Evolutionary conservation across 306 rosid species (phyloP).

Genomic region (Glycine tomentella): DNA sequence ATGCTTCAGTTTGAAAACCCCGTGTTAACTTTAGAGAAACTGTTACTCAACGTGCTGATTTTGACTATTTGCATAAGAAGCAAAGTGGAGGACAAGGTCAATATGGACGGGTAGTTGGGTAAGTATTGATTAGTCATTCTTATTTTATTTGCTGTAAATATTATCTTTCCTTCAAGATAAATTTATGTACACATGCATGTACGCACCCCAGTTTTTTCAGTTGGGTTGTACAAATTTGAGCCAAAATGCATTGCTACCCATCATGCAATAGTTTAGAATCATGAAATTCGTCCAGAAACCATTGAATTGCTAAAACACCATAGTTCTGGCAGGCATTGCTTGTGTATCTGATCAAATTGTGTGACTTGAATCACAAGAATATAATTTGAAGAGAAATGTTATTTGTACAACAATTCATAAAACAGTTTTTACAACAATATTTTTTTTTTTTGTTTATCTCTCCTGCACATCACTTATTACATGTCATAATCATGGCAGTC

Average conservation of each 20-base stretch:
- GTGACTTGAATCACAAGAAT: background rate
- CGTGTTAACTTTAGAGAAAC: conserved; percentile 99
- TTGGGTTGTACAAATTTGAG: background rate
- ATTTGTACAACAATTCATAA: no score
- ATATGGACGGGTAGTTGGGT: conserved; percentile 98
- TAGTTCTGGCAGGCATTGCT: background rate
- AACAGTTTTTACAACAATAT: no score
- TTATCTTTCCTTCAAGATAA: background rate
- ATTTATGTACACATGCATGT: background rate
- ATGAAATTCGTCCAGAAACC: background rate
- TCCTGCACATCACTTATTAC: no score
- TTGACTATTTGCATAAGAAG: conserved; percentile 97
- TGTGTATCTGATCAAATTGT: background rate
- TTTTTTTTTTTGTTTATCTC: no score
- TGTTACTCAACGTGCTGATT: conserved; percentile 88
- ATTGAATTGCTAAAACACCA: background rate
- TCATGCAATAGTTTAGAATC: background rate
- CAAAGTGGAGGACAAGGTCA: conserved; percentile 99
- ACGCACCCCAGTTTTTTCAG: background rate
- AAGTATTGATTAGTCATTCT: conserved; percentile 45
- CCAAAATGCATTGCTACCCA: background rate
- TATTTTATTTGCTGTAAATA: conserved; percentile 14
- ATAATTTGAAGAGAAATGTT: background rate
- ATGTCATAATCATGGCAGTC: no score
- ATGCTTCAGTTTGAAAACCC: conserved; percentile 96